phyloP scores from a whole-genome alignment of 1,284 basidiomycete species.

The Sparassis latifolia region DNA sequence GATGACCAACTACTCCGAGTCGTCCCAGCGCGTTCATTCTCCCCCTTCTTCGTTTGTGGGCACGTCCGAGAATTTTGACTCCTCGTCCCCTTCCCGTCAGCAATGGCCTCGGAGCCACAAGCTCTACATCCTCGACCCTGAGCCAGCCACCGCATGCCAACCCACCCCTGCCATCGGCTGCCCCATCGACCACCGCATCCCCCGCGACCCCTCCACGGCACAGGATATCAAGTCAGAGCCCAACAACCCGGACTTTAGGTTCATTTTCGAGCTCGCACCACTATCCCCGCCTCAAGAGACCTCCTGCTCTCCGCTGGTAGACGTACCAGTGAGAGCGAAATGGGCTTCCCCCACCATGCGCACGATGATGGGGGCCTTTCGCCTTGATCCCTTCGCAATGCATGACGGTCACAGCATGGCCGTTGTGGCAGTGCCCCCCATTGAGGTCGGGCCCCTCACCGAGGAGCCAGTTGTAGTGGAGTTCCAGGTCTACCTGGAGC shows the following conservation, averaged over 20 bases:
- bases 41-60: too few relatives aligned
- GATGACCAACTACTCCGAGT: too few relatives aligned
- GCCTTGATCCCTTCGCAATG: conserved; percentile 69
- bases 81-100: too few relatives aligned
- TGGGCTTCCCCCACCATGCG: conserved; percentile 62
- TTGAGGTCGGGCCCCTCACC: conserved; percentile 21
- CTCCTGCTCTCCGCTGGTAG: conserved; percentile 31
- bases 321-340: conserved; percentile 68
- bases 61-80: too few relatives aligned
- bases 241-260: not conserved
- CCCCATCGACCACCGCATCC: too few relatives aligned
- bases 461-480: conserved; percentile 19
- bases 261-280: conserved; percentile 25
- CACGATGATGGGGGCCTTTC: conserved; percentile 67
- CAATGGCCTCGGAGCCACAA: too few relatives aligned
- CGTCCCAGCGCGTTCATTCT: too few relatives aligned
- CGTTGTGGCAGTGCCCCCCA: conserved; percentile 14
- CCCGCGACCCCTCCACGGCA: too few relatives aligned
- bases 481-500: conserved; percentile 20
- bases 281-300: conserved; percentile 12
- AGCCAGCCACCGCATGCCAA: too few relatives aligned
- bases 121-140: too few relatives aligned
- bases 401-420: conserved; percentile 39
- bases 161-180: too few relatives aligned
- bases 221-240: too few relatives aligned